Evolutionary conservation across 208 protist genomes (phyloP), one percentile per base, ranked within the genome.

Genomic region (Crithidia sp.): DNA sequence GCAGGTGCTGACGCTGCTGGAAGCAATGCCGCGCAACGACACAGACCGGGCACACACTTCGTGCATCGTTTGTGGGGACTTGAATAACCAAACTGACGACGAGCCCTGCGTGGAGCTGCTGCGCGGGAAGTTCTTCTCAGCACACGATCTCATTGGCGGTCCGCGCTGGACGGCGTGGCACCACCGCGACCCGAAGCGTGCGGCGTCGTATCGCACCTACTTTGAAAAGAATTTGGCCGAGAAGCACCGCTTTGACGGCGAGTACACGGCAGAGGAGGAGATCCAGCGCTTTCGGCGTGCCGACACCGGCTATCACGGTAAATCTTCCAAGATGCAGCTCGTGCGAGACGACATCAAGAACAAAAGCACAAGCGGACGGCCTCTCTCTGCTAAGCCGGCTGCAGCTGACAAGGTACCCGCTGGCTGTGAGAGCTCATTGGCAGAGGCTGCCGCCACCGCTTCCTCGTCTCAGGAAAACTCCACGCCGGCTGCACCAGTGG

Each of bases 161-260:
- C 91, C 91, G 6, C 76, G 91, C 7, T 96, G 91, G 89, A 94
- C 91, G 13, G 67, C 88, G 37, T 96, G 91, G 89, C 82, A 90
- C 73, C 79, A 92, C 76, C 72, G 81, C 40, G 82, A 90, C 43
- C 56, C 64, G 19, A 13, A 50, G 17, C 64, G 53, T 12, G 59
- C 56, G 36, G 59, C 19, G 7, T 61, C 44, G 62, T 89, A 92
- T 77, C 16, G 71, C 10, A 62, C 36, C 19, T 92, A 89, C 68
- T 86, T 77, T 52, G 53, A 39, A 5, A 79, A 82, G 54, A 91
- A 91, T 59, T 45, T 74, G 16, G 73, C 54, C 9, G 77, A 83
- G 55, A 84, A 84, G 67, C 58, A 77, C 14, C 65, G 58, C 41
- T 79, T 80, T 8, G 63, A 85, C 67, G 53, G 56, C 8, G 50